Conservation (phyloP, 2,329 filamentous ascomycete genomes). For the Diaporthe citriasiana region DNA sequence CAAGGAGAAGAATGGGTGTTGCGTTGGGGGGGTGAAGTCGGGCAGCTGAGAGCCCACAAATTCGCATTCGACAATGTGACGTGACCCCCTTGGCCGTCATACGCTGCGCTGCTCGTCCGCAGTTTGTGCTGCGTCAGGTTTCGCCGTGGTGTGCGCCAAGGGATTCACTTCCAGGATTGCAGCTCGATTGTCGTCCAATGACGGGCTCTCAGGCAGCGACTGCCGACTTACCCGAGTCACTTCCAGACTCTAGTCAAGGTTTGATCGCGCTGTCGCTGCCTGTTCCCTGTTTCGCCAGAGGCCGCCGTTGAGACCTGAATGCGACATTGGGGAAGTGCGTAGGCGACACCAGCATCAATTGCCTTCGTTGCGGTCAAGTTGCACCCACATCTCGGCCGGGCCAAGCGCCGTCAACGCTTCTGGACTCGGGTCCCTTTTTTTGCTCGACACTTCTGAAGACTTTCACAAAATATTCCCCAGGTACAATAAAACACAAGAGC, state of each 20-base stretch:
- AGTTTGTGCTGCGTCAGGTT: conserved; percentile 11
- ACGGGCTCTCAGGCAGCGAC: neutral
- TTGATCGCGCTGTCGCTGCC: conserved; percentile 18
- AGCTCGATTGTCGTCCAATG: conserved; percentile 18
- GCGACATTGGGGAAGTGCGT: neutral
- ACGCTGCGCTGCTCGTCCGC: conserved; percentile 5
- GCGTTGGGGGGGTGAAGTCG: neutral
- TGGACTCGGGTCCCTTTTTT: neutral
- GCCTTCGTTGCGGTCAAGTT: neutral
- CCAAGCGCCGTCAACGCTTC: neutral
- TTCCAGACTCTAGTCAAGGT: neutral
- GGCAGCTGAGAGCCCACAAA: neutral
- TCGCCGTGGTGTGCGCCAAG: conserved; percentile 18
- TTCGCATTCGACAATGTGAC: conserved; percentile 6
- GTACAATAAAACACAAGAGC: neutral
- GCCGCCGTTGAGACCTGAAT: conserved; percentile 17
- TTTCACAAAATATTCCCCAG: no score
- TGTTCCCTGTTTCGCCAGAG: conserved; percentile 28
- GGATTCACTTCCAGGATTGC: conserved; percentile 33
- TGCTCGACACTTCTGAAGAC: neutral
- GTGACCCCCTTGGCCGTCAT: conserved; percentile 15
- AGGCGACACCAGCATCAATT: neutral
- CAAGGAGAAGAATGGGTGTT: neutral
- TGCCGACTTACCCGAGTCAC: conserved; percentile 26
- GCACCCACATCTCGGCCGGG: neutral